Evolutionary conservation across 805 yeast genomes (phyloP).

Genomic region (Cyberlindnera galapagoensis): DNA sequence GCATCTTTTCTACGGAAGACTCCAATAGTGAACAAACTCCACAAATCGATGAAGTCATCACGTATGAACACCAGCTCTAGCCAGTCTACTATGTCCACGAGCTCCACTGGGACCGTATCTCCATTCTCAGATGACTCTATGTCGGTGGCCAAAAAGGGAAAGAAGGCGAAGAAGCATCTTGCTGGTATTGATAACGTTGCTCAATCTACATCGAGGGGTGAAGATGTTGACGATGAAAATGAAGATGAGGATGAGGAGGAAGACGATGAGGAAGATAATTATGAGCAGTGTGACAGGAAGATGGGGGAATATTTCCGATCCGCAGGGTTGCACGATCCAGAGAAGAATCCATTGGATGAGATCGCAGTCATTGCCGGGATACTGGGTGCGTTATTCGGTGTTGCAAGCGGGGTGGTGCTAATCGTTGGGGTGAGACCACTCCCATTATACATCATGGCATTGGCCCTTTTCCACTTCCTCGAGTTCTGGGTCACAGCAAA

Average conservation of each 20-base stretch:
- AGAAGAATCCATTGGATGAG: slow-evolving; percentile 35
- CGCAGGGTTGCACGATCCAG: slow-evolving; percentile 26
- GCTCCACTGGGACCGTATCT: neutral
- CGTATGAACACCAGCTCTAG: neutral
- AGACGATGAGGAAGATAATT: slow-evolving; percentile 1
- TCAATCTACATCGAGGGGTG: too few species aligned
- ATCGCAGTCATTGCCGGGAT: slow-evolving; percentile 38
- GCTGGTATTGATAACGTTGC: too few species aligned
- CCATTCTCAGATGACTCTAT: neutral
- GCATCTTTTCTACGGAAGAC: slow-evolving; percentile 1
- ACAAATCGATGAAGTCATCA: slow-evolving; percentile 2
- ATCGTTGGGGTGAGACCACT: slow-evolving; percentile 27
- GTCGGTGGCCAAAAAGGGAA: too few species aligned
- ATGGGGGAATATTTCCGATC: neutral
- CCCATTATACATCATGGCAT: slow-evolving; percentile 42
- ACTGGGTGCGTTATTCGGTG: slow-evolving; percentile 40
- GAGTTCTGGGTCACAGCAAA: slow-evolving; percentile 79
- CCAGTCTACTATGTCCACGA: neutral
- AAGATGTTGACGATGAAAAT: neutral
- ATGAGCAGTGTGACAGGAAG: neutral
- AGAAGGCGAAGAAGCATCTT: too few species aligned
- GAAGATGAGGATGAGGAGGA: slow-evolving; percentile 2
- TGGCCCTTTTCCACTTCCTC: slow-evolving; percentile 66
- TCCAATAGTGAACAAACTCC: slow-evolving; percentile 1
- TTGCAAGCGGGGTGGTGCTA: slow-evolving; percentile 26